Evolutionary conservation across 768 basidiomycete genomes (phyloP), one percentile per base, ranked within the genome.

Genomic region (Gautieria morchelliformis): DNA sequence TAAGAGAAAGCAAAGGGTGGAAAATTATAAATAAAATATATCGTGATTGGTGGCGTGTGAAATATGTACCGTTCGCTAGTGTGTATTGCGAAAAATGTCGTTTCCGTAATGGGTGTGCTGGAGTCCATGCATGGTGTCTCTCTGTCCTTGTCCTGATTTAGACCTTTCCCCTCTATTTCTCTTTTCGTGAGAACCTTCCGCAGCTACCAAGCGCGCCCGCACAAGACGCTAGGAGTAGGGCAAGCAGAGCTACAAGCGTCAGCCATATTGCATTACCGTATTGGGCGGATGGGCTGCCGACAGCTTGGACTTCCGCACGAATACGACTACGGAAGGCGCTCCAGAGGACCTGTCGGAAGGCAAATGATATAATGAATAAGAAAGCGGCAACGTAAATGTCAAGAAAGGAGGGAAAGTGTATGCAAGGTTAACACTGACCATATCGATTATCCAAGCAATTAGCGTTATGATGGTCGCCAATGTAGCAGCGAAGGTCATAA

Each of bases 211-310:
- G 83, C 4, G 78, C 73, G 14, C 81, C 77, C 2, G 81, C 75
- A 69, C 84, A 86, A 70, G 84, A 84, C 24, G 78, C 84, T 15
- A 90, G 59, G 44, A 83, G 60, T 49, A 93, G 76, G 1, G 88
- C 76, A 53, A 80, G 76, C 51, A 87, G 72, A 1, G 89, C 88
- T 56, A 80, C 89, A 45, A 93, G 76, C 3, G 85, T 85, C 57
- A 92, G 65, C 90, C 90, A 93, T 65, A 82, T 83, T 45, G 87
- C 89, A 67, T 89, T 90, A 15, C 89, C 90, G 70, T 82, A 85
- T 60, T 77, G 72, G 3, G 86, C 80, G 32, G 42, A 19, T 48
- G 54, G 44, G 24, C 63, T 40, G 14, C 14, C 30, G 72, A 66
- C 20, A 44, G n/a, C 14, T 41, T n/a, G n/a, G 33, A 32, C 78